Conservation (phyloP, 208 protist genomes). For the Crithidia fasciculata region DNA sequence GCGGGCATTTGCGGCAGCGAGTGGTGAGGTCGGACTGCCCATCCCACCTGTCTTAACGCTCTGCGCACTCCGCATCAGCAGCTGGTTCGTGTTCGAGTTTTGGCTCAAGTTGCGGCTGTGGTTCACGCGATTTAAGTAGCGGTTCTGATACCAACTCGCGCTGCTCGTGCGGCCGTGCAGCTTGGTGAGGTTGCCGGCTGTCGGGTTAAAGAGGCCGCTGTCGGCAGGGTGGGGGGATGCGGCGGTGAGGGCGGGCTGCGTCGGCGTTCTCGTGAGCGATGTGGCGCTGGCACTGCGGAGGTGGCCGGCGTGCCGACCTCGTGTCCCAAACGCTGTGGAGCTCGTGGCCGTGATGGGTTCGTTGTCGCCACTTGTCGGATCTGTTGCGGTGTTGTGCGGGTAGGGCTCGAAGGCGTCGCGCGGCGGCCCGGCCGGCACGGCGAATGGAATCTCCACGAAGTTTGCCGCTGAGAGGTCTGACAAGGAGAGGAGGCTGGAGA, state of each 20-base stretch:
- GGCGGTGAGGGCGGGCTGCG: not conserved
- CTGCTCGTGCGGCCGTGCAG: constrained; percentile 71
- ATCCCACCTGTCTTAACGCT: not conserved
- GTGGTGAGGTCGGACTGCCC: not conserved
- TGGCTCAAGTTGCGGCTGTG: constrained; percentile 34
- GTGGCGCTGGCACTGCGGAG: constrained; percentile 14
- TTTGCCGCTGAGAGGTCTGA: constrained; percentile 16
- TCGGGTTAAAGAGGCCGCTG: not conserved
- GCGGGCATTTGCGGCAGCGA: not conserved
- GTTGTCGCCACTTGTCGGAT: not conserved
- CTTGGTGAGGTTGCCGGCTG: not conserved
- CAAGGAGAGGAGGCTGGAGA: constrained; percentile 11
- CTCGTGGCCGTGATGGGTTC: constrained; percentile 6
- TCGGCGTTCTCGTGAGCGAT: not conserved
- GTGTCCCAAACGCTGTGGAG: not conserved
- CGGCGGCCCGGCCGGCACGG: constrained; percentile 22
- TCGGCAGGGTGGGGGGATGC: not conserved
- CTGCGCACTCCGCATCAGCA: not conserved
- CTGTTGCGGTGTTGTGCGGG: not conserved
- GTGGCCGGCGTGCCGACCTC: not conserved
- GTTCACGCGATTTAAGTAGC: constrained; percentile 40
- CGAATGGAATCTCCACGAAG: constrained; percentile 39
- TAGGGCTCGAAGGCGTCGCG: constrained; percentile 17
- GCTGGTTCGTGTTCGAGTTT: not conserved
- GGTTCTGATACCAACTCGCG: constrained; percentile 61